Conservation (phyloP, 495 filamentous ascomycete genomes). For the Neurospora africana region DNA sequence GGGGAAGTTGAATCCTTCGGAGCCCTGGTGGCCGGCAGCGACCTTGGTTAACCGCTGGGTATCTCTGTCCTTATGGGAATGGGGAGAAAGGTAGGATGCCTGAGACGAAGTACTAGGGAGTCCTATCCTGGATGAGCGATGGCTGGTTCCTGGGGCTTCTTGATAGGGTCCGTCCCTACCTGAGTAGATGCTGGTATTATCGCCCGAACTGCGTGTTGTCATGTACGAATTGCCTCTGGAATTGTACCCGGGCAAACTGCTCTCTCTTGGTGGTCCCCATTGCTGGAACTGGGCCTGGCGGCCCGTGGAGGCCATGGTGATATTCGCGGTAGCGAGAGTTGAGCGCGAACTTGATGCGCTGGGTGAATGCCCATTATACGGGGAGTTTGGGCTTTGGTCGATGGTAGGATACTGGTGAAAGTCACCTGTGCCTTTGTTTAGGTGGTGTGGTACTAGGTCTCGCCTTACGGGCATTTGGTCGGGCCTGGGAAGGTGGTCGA, state of each 20-base stretch:
- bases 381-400: constrained; percentile 40
- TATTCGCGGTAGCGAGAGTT: constrained; percentile 50
- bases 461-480: constrained; percentile 53
- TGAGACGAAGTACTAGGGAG: constrained; percentile 40
- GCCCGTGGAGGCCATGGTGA: constrained; percentile 60
- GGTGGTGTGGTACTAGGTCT: constrained; percentile 69
- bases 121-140: constrained; percentile 51
- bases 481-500: constrained; percentile 64
- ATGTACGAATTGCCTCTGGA: constrained; percentile 57
- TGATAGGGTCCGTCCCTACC: constrained; percentile 60
- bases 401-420: constrained; percentile 85
- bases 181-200: constrained; percentile 47
- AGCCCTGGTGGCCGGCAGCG: constrained; percentile 37
- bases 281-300: constrained; percentile 64
- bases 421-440: constrained; percentile 67
- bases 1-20: constrained; percentile 52
- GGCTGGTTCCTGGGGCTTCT: constrained; percentile 52
- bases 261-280: constrained; percentile 54
- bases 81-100: constrained; percentile 35
- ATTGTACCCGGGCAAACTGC: constrained; percentile 36
- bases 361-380: constrained; percentile 47
- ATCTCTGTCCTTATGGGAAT: constrained; percentile 30
- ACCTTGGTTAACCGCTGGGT: constrained; percentile 42
- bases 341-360: constrained; percentile 60
- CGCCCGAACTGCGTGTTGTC: constrained; percentile 37